phyloP scores from a whole-genome alignment of 1,139 yeast genomes.

The Taiozyma sp. region DNA sequence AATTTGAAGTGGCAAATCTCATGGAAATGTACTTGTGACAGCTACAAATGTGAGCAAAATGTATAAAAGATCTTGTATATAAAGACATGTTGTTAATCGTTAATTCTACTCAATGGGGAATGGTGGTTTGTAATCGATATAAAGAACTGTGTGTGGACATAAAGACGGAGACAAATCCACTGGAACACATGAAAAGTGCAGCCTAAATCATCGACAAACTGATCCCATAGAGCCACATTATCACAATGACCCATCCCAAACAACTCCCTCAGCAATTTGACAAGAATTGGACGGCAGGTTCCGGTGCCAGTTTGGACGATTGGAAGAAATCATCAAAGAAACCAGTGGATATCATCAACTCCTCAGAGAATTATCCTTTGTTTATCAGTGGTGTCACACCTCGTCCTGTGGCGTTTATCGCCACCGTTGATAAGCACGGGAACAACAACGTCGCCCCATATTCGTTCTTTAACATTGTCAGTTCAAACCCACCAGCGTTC shows the following conservation, averaged over 20 bases:
- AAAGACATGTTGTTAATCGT: no score
- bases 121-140: no score
- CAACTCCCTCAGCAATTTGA: neutral
- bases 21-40: no score
- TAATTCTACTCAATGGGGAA: no score
- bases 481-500: slow-evolving; percentile 53
- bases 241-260: neutral
- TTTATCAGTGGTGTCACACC: slow-evolving; percentile 48
- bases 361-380: slow-evolving; percentile 42
- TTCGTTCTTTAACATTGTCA: slow-evolving; percentile 45
- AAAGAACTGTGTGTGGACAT: no score
- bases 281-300: slow-evolving; percentile 41
- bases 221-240: no score
- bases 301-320: slow-evolving; percentile 43
- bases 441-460: slow-evolving; percentile 50
- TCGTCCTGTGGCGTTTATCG: slow-evolving; percentile 54
- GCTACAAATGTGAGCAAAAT: no score
- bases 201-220: no score
- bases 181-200: neutral
- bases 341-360: slow-evolving; percentile 37
- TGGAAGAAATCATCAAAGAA: slow-evolving; percentile 42
- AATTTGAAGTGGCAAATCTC: neutral
- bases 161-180: neutral
- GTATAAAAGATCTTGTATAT: no score
- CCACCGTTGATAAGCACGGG: slow-evolving; percentile 44